Conservation (phyloP, 768 basidiomycete genomes). For the Boletus huronensis region DNA sequence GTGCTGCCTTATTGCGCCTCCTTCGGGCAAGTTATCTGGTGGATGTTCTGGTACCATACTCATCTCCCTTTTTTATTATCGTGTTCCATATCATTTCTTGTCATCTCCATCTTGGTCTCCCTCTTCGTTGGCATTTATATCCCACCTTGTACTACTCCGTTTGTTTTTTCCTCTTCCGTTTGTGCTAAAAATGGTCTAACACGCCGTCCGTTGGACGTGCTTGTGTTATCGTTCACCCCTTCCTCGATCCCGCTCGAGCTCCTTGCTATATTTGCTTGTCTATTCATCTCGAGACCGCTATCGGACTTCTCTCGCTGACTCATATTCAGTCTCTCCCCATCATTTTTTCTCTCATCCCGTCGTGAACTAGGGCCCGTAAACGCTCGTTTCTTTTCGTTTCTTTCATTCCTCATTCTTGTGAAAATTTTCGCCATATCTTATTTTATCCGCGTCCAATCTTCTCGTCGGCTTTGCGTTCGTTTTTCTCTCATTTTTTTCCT, state of each 20-base stretch:
- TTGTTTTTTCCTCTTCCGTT: not conserved
- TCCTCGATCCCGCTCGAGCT: not conserved
- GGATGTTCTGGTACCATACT: conserved; percentile 6
- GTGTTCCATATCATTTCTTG: conserved; percentile 13
- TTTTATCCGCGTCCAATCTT: conserved; percentile 1
- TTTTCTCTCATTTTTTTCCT: not conserved
- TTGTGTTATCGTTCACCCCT: conserved; percentile 5
- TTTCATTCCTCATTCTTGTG: no score
- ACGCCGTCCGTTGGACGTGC: conserved; percentile 1
- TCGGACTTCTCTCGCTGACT: conserved; percentile 10
- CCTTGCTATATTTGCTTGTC: conserved; percentile 8
- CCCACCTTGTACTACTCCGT: conserved; percentile 8
- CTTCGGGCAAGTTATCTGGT: conserved; percentile 6
- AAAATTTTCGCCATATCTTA: not conserved
- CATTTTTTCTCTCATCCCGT: conserved; percentile 7
- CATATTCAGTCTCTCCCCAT: conserved; percentile 5
- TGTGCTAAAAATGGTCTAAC: conserved; percentile 11
- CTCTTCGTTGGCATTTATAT: conserved; percentile 9
- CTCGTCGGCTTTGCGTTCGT: not conserved
- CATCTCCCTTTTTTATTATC: conserved; percentile 1
- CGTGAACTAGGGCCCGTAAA: not conserved
- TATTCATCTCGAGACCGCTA: conserved; percentile 12
- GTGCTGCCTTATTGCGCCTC: not conserved
- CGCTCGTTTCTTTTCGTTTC: not conserved
- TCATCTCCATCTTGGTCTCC: conserved; percentile 9